Percentiles rank a stretch among this genome's conserved stretches.
phyloP scores from a whole-genome alignment of 306 rosid genomes.

The Canavalia gladiata region DNA sequence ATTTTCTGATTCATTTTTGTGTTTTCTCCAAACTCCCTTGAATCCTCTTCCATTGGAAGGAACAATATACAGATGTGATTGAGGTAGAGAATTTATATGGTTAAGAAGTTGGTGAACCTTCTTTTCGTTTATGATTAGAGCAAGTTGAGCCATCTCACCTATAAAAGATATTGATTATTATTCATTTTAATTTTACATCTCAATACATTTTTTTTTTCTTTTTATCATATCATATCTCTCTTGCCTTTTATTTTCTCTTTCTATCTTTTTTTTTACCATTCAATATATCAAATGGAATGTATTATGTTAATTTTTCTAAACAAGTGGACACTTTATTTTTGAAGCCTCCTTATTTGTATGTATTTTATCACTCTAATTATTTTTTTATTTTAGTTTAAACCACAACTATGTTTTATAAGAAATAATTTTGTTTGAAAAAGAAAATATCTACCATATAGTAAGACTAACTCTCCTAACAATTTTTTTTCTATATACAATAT shows the following conservation, averaged over 20 bases:
- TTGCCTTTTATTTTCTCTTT: no score
- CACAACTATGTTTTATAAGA: no score
- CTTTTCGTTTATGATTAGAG: constrained; percentile 39
- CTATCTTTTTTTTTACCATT: no score
- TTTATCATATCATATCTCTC: no score
- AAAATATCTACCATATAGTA: no score
- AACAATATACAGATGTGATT: constrained; percentile 17
- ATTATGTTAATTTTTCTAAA: neutral
- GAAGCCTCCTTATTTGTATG: constrained; percentile 18
- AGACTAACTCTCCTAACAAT: no score
- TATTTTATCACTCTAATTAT: neutral
- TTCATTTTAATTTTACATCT: no score
- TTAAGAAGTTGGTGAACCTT: constrained; percentile 8
- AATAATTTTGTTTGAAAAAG: no score
- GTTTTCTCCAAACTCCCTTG: constrained; percentile 52
- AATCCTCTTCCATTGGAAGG: constrained; percentile 61
- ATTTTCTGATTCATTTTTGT: constrained; percentile 37
- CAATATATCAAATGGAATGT: no score
- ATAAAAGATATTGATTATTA: neutral
- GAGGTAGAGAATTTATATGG: constrained; percentile 24
- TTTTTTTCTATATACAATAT: no score
- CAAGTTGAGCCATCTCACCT: constrained; percentile 38
- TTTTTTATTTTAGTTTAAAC: no score
- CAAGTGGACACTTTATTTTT: constrained; percentile 31
- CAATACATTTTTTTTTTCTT: no score